Conservation (phyloP, 768 basidiomycete genomes). For the Nidularia pulvinata region DNA sequence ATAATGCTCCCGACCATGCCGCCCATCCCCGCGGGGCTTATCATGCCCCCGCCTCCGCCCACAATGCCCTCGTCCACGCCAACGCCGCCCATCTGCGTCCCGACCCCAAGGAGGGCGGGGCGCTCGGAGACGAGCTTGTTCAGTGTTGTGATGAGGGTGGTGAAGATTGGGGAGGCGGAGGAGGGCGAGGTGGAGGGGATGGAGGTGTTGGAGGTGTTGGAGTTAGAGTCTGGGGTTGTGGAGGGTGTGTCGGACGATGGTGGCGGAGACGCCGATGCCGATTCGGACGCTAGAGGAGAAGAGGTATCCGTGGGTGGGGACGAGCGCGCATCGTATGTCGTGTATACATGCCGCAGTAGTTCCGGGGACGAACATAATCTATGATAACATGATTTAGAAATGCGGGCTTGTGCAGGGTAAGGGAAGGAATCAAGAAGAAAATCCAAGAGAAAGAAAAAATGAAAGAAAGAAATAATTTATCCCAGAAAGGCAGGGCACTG, state of each 20-base stretch:
- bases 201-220: too few species aligned
- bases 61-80: constrained; percentile 47
- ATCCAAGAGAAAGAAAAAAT: too few species aligned
- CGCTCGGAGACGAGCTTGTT: constrained; percentile 90
- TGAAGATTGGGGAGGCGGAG: constrained; percentile 70
- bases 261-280: too few species aligned
- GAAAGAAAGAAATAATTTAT: too few species aligned
- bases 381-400: not conserved
- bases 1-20: constrained; percentile 59
- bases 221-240: too few species aligned
- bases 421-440: too few species aligned
- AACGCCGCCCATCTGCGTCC: constrained; percentile 80
- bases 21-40: constrained; percentile 51
- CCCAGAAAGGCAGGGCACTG: too few species aligned
- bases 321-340: constrained; percentile 53
- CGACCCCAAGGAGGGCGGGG: constrained; percentile 79
- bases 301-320: too few species aligned
- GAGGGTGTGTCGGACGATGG: too few species aligned
- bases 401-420: too few species aligned
- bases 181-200: constrained; percentile 30
- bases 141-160: constrained; percentile 76
- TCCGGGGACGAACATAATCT: constrained; percentile 82
- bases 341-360: constrained; percentile 79
- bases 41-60: constrained; percentile 55
- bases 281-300: too few species aligned